Evolutionary conservation across 164 flowering plant genomes (phyloP).

Genomic region (Liriodendron chinense): DNA sequence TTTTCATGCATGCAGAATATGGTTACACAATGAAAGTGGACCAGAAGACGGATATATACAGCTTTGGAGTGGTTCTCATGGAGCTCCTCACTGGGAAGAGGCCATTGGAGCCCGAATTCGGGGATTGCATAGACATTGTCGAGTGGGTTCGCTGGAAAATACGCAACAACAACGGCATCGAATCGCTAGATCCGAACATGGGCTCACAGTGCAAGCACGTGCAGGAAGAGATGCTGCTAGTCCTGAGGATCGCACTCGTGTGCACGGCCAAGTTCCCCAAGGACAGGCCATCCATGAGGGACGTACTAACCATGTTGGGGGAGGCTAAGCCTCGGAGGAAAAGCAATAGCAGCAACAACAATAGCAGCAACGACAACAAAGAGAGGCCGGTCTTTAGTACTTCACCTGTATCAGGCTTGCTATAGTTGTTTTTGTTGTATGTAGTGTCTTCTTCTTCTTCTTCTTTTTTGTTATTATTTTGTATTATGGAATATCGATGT

Average conservation of each 20-base stretch:
- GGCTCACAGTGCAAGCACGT: conserved; percentile 61
- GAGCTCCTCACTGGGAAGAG: conserved; percentile 79
- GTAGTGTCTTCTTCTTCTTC: neutral
- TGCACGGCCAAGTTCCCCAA: conserved; percentile 89
- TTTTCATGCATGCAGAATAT: conserved; percentile 51
- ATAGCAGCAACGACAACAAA: conserved; percentile 30
- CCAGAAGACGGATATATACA: conserved; percentile 90
- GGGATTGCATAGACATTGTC: conserved; percentile 67
- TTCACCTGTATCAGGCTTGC: conserved; percentile 64
- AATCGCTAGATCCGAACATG: conserved; percentile 60
- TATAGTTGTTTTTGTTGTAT: neutral
- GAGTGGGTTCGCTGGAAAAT: conserved; percentile 74
- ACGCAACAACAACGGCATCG: conserved; percentile 45
- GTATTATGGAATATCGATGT: neutral
- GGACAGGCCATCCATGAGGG: conserved; percentile 96
- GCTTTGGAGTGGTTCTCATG: conserved; percentile 84
- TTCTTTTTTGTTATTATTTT: neutral
- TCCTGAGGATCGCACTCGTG: conserved; percentile 78
- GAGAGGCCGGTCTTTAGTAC: conserved; percentile 60
- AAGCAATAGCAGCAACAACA: conserved; percentile 49
- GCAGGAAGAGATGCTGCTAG: conserved; percentile 91
- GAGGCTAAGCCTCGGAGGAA: conserved; percentile 93
- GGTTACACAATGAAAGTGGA: conserved; percentile 92
- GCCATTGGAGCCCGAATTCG: conserved; percentile 73
- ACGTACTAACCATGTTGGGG: conserved; percentile 82